Percentiles rank a stretch among this genome's conserved stretches.
Evolutionary conservation across 768 basidiomycete species (phyloP).

Genomic region (Russula abietina): DNA sequence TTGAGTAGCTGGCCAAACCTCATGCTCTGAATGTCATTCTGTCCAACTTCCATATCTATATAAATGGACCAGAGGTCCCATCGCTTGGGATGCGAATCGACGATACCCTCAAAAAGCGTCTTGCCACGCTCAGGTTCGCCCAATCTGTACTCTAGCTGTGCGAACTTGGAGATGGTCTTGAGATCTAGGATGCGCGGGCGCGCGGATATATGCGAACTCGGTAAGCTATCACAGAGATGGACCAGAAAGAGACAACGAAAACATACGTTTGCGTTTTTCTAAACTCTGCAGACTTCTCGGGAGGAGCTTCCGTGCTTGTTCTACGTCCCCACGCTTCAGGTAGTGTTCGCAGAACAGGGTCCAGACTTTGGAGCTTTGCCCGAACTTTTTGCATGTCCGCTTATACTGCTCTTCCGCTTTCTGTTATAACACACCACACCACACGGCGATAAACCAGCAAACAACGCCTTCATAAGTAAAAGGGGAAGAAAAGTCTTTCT

Average conservation of each 20-base stretch:
- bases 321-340: conserved; percentile 62
- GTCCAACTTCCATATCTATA: conserved; percentile 89
- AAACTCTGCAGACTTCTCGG: conserved; percentile 85
- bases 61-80: conserved; percentile 96
- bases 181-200: conserved; percentile 50
- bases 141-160: conserved; percentile 88
- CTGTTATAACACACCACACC: conserved; percentile 36
- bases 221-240: too few relatives aligned
- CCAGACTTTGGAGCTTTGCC: conserved; percentile 92
- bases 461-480: too few relatives aligned
- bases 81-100: conserved; percentile 92
- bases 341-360: conserved; percentile 81
- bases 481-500: too few relatives aligned
- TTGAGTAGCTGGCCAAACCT: conserved; percentile 42
- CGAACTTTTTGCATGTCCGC: conserved; percentile 89
- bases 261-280: conserved; percentile 89
- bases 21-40: conserved; percentile 70
- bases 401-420: conserved; percentile 91
- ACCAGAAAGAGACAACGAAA: too few relatives aligned
- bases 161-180: conserved; percentile 93
- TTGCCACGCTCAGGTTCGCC: conserved; percentile 93
- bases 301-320: conserved; percentile 79
- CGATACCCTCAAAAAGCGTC: conserved; percentile 93
- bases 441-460: background rate
- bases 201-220: too few relatives aligned